Base-by-base conservation (phyloP, 306 rosid genomes). In the Malus orientalis region DNA sequence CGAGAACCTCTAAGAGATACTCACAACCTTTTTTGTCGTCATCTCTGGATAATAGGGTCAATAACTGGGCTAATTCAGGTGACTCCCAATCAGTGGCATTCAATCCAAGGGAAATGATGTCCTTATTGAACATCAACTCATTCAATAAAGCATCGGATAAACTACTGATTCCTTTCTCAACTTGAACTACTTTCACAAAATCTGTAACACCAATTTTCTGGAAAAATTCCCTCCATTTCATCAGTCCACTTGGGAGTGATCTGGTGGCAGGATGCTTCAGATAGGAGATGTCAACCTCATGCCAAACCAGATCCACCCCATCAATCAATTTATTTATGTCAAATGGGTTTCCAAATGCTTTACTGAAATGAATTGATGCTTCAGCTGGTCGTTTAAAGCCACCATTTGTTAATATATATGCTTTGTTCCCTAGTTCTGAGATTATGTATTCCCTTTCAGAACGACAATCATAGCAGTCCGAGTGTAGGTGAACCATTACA, bases 81-180 rank as follows among this genome's bases (percentile, higher is more conserved):
- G 97, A 90, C 82, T 95, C 97, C 97, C 97, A 95, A 76, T 95
- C 98, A 77, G 78, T 92, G 70, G 73, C 97, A 54, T 66, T 75
- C 29, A 86, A 80, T 71, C 86, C 96, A 77, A 82, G 83, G 70
- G 92, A 86, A 75, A 90, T 80, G 65, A 86, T 72, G 59, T 88
- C 91, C 77, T 77, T 80, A 38, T 89, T 94, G 86, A 83, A 81
- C 84, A 80, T 76, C 73, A 79, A 54, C 77, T 77, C 81, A 80
- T 85, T 86, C 67, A 88, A 79, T 58, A 83, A 53, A 29, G 80
- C 70, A 78, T 80, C 84, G 75, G 84, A 74, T 49, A 88, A 64
- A 69, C 86, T 87, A 53, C 73, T 81, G 57, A 83, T 69, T 36
- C 78, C 88, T 86, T 87, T 92, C 60, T 88, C 93, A 81, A 89